phyloP scores from a whole-genome alignment of 73 alveolate species.

The Loxodes magnus region DNA sequence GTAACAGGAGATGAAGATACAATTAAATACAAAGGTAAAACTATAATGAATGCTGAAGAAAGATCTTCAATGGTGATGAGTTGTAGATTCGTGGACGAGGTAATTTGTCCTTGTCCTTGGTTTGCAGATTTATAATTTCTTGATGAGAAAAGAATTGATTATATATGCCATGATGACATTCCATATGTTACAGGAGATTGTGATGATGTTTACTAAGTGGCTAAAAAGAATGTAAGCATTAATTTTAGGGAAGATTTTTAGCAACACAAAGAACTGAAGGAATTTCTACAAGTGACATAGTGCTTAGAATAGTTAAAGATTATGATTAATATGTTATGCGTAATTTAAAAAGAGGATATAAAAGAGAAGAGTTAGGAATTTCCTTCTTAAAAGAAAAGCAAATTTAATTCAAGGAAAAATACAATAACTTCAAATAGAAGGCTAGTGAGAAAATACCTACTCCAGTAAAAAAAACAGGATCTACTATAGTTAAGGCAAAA shows the following conservation, averaged over 20 bases:
- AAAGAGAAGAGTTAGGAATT: constrained; percentile 72
- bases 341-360: constrained; percentile 79
- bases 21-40: constrained; percentile 77
- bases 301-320: constrained; percentile 69
- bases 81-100: constrained; percentile 98
- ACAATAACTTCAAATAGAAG: too few species aligned
- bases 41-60: constrained; percentile 86
- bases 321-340: constrained; percentile 73
- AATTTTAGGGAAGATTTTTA: constrained; percentile 83
- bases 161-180: constrained; percentile 85
- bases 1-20: constrained; percentile 91
- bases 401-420: too few species aligned
- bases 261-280: constrained; percentile 96
- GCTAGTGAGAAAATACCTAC: too few species aligned
- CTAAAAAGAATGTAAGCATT: constrained; percentile 72
- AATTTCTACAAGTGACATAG: constrained; percentile 83
- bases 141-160: constrained; percentile 58
- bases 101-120: constrained; percentile 94
- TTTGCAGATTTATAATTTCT: constrained; percentile 66
- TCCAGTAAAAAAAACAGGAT: too few species aligned
- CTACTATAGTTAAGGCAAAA: too few species aligned
- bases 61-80: constrained; percentile 85
- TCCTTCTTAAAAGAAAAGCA: too few species aligned
- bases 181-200: constrained; percentile 85
- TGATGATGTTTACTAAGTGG: constrained; percentile 83